Base-by-base conservation (phyloP, 2,329 filamentous ascomycete species). In the Neofusicoccum parvum region DNA sequence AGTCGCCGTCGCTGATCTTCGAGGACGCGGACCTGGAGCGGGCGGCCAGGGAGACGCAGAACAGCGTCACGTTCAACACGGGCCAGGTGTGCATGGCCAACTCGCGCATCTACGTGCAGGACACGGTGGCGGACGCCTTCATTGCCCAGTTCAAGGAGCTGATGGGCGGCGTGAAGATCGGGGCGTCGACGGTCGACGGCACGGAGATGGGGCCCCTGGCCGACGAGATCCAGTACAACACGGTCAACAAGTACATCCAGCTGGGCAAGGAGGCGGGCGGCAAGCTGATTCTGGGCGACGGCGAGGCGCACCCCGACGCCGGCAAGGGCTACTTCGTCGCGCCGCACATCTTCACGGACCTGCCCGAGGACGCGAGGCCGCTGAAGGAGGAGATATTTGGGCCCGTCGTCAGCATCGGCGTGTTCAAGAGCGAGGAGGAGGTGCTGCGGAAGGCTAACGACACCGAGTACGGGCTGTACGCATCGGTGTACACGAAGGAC, bases 21-120 rank as follows among this genome's bases (percentile, higher is more conserved):
- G 82, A 83, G 12, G 86, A 88, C 65, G 83, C 83, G 5, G 84
- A 87, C 66, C 75, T 87, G 17, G 84, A 87, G 1, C 85, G 87
- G 69, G 85, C 85, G 0, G 88, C 91, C 12, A 87, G 90, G 69
- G 92, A 90, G 87, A 81, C 84, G 15, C 87, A 90, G 69, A 75
- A 83, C 60, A 84, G 82, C 39, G 85, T 85, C 68, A 86, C 86
- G 83, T 83, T 81, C 64, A 86, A 87, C 74, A 81, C 83, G 70
- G 86, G 86, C 39, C 85, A 88, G 69, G 83, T 87, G 27, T 88
- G 86, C 75, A 87, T 84, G 1, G 85, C 86, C 0, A 87, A 84
- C 0, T 86, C 84, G 0, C 78, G 86, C 10, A 82, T 88, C 36
- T 74, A 85, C 11, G 86, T 88, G 0, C 85, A 88, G 67, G 81